Base-by-base conservation (phyloP, 768 basidiomycete genomes). In the Serpula lacrymans region DNA sequence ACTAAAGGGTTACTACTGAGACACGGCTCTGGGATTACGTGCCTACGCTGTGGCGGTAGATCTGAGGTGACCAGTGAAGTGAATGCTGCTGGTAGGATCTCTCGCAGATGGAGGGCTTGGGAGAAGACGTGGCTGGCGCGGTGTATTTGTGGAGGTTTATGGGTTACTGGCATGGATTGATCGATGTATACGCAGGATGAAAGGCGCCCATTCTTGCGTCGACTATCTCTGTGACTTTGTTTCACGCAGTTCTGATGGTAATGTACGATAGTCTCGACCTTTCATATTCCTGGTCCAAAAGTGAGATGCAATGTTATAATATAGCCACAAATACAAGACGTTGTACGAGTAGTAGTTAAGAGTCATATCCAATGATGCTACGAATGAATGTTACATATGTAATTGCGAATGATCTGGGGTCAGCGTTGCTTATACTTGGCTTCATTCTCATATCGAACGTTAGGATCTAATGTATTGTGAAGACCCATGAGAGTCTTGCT, bases 401-500 rank as follows among this genome's bases (percentile, higher is more conserved):
- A 32, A 17, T n/a, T n/a, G n/a, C n/a, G n/a, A n/a, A n/a, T n/a
- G n/a, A n/a, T n/a, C n/a, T n/a, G n/a, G n/a, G 29, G 41, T 70
- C 60, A 84, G 45, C 78, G 82, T 32, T 82, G 78, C 64, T 98
- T 97, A 67, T 98, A 98, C 65, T 98, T 97, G 39, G 89, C 92
- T 50, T 88, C 87, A 51, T 84, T 86, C 58, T 95, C 92, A 37
- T 78, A 72, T 32, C 81, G 78, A 34, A 86, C 71, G 43, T 82
- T 77, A 8, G 95, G 93, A 61, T 98, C 93, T 53, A 99, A 67
- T 33, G 90, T 78, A 59, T 98, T 98, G 52, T 93, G 86, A 27
- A 99, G 71, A 6, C 96, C 96, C 40, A 97, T 75, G 26, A 98
- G 66, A 1, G 95, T 94, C 70, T 98, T 94, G 66, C 91, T 86